A percentile compares a stretch with the other conserved stretches of the same genome.
Evolutionary conservation across 2,329 filamentous ascomycete genomes (phyloP).

Genomic region (Venturia aucupariae): DNA sequence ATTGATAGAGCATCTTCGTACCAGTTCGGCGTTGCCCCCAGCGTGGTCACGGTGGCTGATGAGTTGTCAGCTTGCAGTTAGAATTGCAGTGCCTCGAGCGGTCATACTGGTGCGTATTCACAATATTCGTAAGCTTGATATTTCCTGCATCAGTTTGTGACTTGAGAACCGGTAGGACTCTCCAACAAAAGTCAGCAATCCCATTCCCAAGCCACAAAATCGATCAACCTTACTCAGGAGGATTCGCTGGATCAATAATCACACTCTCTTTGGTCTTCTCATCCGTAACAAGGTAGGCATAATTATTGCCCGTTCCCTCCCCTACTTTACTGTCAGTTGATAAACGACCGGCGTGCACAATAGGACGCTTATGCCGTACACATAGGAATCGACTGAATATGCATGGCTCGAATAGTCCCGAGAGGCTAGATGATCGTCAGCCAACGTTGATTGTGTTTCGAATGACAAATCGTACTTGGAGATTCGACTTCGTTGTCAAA

Average conservation of each 20-base stretch:
- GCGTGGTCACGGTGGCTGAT: conserved; percentile 88
- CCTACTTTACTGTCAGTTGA: conserved; percentile 38
- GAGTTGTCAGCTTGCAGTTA: background rate
- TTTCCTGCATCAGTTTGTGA: conserved; percentile 59
- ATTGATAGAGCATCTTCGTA: conserved; percentile 25
- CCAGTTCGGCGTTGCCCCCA: conserved; percentile 78
- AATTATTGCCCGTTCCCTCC: conserved; percentile 72
- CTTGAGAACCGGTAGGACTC: conserved; percentile 58
- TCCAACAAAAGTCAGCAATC: conserved; percentile 22
- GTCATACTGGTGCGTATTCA: conserved; percentile 93
- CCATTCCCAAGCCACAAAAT: background rate
- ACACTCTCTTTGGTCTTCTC: conserved; percentile 41
- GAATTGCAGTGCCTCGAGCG: background rate
- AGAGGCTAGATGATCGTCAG: background rate
- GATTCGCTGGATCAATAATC: conserved; percentile 72
- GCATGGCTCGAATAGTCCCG: conserved; percentile 45
- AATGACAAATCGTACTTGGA: background rate
- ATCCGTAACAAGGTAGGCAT: conserved; percentile 57
- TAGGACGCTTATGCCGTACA: conserved; percentile 47
- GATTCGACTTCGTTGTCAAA: background rate
- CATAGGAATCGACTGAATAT: conserved; percentile 83
- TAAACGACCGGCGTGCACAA: background rate
- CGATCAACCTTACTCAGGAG: conserved; percentile 53
- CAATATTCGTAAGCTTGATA: conserved; percentile 78
- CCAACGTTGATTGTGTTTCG: background rate